A percentile compares a stretch with the other conserved stretches of the same genome.
These are phyloP conservation scores for Geosmithia morbida DNA, from an alignment of 2,329 filamentous ascomycete genomes.

Conservation along the genomic window DNA sequence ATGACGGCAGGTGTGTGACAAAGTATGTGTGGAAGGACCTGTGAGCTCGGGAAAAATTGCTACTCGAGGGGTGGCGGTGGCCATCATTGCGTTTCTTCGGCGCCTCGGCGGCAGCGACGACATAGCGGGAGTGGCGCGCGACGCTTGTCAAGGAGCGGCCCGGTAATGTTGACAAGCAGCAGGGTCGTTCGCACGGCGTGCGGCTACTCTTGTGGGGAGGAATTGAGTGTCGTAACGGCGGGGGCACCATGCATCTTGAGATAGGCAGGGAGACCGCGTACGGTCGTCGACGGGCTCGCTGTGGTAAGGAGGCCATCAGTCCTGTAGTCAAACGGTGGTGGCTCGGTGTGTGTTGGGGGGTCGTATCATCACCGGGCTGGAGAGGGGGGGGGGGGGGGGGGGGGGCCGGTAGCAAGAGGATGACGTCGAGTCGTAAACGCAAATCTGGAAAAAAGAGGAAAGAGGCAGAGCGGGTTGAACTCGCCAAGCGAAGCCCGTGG, in stretches of 20 bases:
- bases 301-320: neutral
- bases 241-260: neutral
- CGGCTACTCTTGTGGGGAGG: neutral
- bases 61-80: too few relatives aligned
- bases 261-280: neutral
- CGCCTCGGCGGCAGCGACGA: too few relatives aligned
- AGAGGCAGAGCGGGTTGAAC: too few relatives aligned
- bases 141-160: neutral
- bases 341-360: neutral
- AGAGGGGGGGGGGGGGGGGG: too few relatives aligned
- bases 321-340: neutral
- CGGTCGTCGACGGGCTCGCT: neutral
- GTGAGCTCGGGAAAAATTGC: neutral
- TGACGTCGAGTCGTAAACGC: too few relatives aligned
- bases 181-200: neutral
- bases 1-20: constrained; percentile 87
- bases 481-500: too few relatives aligned
- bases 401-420: too few relatives aligned
- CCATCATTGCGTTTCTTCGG: too few relatives aligned
- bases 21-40: constrained; percentile 88
- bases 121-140: too few relatives aligned
- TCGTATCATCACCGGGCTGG: neutral
- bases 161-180: neutral
- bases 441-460: too few relatives aligned
- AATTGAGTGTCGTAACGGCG: neutral